phyloP scores from a whole-genome alignment of 2,329 filamentous ascomycete genomes.

The Pseudogymnoascus sp. region DNA sequence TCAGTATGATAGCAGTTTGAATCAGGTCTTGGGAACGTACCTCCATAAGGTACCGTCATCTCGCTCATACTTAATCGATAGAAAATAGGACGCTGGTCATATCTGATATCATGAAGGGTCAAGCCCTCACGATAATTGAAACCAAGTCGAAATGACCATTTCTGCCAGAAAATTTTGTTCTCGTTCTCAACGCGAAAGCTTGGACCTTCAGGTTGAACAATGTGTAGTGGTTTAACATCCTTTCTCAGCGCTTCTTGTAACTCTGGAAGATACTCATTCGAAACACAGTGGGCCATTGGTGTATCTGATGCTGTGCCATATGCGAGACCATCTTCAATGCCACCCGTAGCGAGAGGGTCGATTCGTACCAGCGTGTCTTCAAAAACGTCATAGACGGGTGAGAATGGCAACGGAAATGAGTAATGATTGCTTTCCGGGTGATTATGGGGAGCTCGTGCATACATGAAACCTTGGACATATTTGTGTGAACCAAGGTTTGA shows the following conservation, averaged over 20 bases:
- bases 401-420: too few relatives aligned
- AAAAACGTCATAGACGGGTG: conserved; percentile 38
- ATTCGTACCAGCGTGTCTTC: conserved; percentile 41
- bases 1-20: too few relatives aligned
- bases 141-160: conserved; percentile 86
- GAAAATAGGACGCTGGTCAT: conserved; percentile 80
- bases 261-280: conserved; percentile 26
- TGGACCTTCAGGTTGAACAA: conserved; percentile 81
- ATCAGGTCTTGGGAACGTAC: conserved; percentile 22
- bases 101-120: conserved; percentile 82
- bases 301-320: conserved; percentile 37
- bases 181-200: conserved; percentile 67
- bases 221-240: conserved; percentile 78
- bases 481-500: too few relatives aligned
- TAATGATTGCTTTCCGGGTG: too few relatives aligned
- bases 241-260: conserved; percentile 36
- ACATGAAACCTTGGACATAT: too few relatives aligned
- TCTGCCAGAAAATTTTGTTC: conserved; percentile 63
- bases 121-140: conserved; percentile 95
- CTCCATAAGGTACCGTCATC: conserved; percentile 88
- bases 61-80: conserved; percentile 84
- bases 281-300: conserved; percentile 35
- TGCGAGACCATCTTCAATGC: conserved; percentile 33
- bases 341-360: conserved; percentile 37
- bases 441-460: too few relatives aligned